Evolutionary conservation across 2,329 filamentous ascomycete species (phyloP).

Genomic region (Fusarium continuum): DNA sequence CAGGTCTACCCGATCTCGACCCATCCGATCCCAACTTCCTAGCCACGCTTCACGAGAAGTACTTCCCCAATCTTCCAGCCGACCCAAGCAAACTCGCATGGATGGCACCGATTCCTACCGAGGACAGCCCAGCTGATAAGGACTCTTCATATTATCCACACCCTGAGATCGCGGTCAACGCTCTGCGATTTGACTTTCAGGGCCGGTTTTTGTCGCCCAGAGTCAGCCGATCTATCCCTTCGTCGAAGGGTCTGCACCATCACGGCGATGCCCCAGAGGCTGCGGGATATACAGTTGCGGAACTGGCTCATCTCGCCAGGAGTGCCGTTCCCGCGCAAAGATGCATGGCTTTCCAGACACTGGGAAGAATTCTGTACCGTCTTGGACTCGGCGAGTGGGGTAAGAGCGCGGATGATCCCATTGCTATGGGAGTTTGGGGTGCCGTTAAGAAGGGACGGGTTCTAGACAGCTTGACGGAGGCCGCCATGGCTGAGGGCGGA

Average conservation of each 20-base stretch:
- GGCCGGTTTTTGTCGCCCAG: slow-evolving; percentile 83
- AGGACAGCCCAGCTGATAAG: slow-evolving; percentile 70
- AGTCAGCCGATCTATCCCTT: slow-evolving; percentile 76
- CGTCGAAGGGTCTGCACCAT: slow-evolving; percentile 85
- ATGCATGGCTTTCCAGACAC: slow-evolving; percentile 89
- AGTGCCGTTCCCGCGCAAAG: slow-evolving; percentile 86
- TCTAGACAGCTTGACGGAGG: slow-evolving; percentile 78
- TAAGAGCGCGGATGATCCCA: slow-evolving; percentile 62
- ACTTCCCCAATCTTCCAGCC: slow-evolving; percentile 87
- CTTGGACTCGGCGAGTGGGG: slow-evolving; percentile 79
- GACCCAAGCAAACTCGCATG: slow-evolving; percentile 88
- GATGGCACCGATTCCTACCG: slow-evolving; percentile 79
- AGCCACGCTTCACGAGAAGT: slow-evolving; percentile 84
- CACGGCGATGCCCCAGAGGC: slow-evolving; percentile 92
- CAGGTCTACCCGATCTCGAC: slow-evolving; percentile 75
- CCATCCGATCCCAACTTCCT: slow-evolving; percentile 86
- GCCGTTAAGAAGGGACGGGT: slow-evolving; percentile 80
- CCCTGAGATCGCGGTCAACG: slow-evolving; percentile 75
- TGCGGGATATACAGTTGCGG: slow-evolving; percentile 91
- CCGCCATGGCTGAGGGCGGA: slow-evolving; percentile 72
- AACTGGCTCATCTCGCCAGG: slow-evolving; percentile 81
- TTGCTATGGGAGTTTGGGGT: slow-evolving; percentile 84
- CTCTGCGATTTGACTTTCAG: slow-evolving; percentile 88
- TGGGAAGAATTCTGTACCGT: slow-evolving; percentile 85
- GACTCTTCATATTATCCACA: slow-evolving; percentile 85